Percentiles rank a stretch among this genome's conserved stretches.
Evolutionary conservation across 208 protist species (phyloP).

Genomic region (Crithidia acanthocephali): DNA sequence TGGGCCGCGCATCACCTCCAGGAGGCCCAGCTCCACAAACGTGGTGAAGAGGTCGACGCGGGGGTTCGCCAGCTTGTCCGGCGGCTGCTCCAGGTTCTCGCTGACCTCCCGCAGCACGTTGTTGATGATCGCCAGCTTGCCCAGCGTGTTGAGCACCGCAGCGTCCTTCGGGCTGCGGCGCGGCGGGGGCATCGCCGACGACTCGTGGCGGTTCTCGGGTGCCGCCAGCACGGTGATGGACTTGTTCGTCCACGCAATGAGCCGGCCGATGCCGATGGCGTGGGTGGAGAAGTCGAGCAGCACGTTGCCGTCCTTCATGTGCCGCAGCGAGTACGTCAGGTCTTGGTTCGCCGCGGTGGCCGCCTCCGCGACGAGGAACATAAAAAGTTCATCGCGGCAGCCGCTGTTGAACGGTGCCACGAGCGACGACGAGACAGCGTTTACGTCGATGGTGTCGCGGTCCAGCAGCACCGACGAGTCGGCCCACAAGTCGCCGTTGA

Average conservation of each 20-base stretch:
- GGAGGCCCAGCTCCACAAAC: conserved; percentile 64
- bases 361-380: conserved; percentile 54
- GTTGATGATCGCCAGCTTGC: conserved; percentile 67
- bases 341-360: conserved; percentile 63
- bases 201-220: conserved; percentile 47
- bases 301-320: conserved; percentile 64
- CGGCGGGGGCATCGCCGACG: conserved; percentile 49
- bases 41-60: conserved; percentile 57
- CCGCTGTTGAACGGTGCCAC: neutral
- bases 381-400: conserved; percentile 36
- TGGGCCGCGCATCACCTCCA: conserved; percentile 35
- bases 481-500: conserved; percentile 62
- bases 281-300: conserved; percentile 74
- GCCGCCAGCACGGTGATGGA: conserved; percentile 58
- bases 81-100: conserved; percentile 18
- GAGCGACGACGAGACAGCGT: conserved; percentile 3
- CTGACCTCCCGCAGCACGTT: conserved; percentile 43
- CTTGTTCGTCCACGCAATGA: conserved; percentile 66
- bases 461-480: conserved; percentile 1
- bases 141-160: conserved; percentile 51
- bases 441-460: neutral
- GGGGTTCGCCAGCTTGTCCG: conserved; percentile 21
- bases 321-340: conserved; percentile 66
- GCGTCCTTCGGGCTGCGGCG: conserved; percentile 50
- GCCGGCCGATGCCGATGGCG: conserved; percentile 49